These are phyloP conservation scores for Apiospora phragmitis DNA, from an alignment of 2,329 filamentous ascomycete genomes.

Conservation along the genomic window DNA sequence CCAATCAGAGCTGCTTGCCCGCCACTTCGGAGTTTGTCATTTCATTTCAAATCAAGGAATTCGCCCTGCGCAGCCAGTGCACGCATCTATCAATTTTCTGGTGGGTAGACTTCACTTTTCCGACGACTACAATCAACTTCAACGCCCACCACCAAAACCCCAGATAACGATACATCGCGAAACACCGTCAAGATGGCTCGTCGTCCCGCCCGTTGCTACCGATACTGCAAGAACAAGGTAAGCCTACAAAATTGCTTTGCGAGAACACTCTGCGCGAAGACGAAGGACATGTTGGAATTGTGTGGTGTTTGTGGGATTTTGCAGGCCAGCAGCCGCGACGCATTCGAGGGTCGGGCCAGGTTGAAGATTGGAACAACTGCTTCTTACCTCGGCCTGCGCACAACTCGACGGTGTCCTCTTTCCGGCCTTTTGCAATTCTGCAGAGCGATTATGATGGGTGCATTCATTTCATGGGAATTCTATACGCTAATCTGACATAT, in stretches of 20 bases:
- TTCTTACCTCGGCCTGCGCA: conserved; percentile 9
- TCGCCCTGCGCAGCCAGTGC: conserved; percentile 29
- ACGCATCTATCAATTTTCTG: conserved; percentile 28
- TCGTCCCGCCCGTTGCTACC: conserved; percentile 99
- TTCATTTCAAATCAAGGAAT: conserved; percentile 57
- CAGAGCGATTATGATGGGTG: not conserved
- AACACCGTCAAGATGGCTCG: conserved; percentile 93
- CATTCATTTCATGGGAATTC: not conserved
- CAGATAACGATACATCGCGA: conserved; percentile 37
- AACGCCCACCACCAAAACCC: conserved; percentile 32
- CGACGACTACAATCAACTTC: conserved; percentile 27
- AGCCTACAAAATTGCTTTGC: conserved; percentile 37
- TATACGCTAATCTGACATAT: conserved; percentile 55
- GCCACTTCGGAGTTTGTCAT: conserved; percentile 21
- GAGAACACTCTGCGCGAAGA: not conserved
- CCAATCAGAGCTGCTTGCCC: conserved; percentile 11
- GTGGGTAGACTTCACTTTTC: conserved; percentile 30
- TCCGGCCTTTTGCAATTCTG: not conserved
- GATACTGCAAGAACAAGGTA: conserved; percentile 99
- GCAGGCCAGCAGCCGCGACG: not conserved
- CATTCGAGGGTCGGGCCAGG: not conserved
- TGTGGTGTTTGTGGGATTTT: not conserved
- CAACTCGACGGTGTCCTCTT: not conserved
- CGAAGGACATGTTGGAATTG: not conserved
- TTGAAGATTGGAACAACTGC: conserved; percentile 13